Evolutionary conservation across 179 eudicot genomes (phyloP).

Genomic region (Drosera spatulata): DNA sequence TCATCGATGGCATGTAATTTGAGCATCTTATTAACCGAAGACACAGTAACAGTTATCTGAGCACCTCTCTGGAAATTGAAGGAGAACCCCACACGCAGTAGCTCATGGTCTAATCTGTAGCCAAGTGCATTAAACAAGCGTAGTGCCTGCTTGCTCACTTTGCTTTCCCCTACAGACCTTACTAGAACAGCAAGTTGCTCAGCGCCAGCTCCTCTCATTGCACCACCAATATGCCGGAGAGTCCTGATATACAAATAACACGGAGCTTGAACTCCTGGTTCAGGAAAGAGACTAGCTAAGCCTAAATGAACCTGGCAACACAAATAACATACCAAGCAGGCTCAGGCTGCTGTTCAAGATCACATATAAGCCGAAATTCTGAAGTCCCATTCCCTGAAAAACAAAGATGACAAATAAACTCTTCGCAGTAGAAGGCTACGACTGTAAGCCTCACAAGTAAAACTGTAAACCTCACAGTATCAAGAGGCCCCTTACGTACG

Average conservation of each 20-base stretch:
- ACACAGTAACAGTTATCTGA: conserved; percentile 71
- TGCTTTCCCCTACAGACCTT: conserved; percentile 73
- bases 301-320: no score
- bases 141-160: conserved; percentile 75
- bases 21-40: conserved; percentile 73
- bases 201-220: conserved; percentile 96
- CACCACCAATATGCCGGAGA: conserved; percentile 79
- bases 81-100: conserved; percentile 67
- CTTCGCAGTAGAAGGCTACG: no score
- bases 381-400: conserved; percentile 56
- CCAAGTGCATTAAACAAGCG: conserved; percentile 73
- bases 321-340: conserved; percentile 59
- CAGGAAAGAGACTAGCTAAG: no score
- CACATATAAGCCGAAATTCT: conserved; percentile 81
- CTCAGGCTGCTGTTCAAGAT: conserved; percentile 69
- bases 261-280: no score
- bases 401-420: neutral
- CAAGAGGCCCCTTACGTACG: no score
- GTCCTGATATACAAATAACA: conserved; percentile 29
- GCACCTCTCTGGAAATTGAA: conserved; percentile 75
- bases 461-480: no score
- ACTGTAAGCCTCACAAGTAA: no score
- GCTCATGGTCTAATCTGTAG: conserved; percentile 82
- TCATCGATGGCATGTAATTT: conserved; percentile 84
- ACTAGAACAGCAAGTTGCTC: conserved; percentile 81